These are phyloP conservation scores for Teunomyces tritomae DNA, from an alignment of 805 yeast species.

Conservation along the genomic window DNA sequence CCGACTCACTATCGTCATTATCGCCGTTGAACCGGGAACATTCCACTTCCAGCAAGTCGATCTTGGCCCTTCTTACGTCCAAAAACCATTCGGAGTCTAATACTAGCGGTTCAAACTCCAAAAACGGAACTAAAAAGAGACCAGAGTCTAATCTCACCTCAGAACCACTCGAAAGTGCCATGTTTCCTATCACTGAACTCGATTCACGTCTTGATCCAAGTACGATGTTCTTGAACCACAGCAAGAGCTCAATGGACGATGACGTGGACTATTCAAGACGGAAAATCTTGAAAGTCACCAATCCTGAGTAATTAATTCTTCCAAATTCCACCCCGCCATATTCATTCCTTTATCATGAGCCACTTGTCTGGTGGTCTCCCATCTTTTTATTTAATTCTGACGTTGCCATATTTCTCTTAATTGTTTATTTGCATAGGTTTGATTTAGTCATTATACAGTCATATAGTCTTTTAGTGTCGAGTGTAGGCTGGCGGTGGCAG, in stretches of 20 bases:
- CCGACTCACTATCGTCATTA: slow-evolving; percentile 7
- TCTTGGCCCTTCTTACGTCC: slow-evolving; percentile 24
- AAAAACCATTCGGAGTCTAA: slow-evolving; percentile 8
- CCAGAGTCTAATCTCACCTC: slow-evolving; percentile 4
- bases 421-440: neutral
- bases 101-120: slow-evolving; percentile 8
- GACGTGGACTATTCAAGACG: slow-evolving; percentile 56
- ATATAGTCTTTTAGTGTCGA: neutral
- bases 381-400: neutral
- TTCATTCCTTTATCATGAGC: neutral
- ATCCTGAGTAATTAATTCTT: slow-evolving; percentile 21
- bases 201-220: slow-evolving; percentile 64
- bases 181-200: slow-evolving; percentile 19
- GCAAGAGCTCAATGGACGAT: slow-evolving; percentile 48
- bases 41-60: slow-evolving; percentile 30
- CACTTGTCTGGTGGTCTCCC: neutral
- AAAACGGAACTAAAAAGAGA: slow-evolving; percentile 9
- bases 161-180: slow-evolving; percentile 9
- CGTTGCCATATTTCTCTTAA: neutral
- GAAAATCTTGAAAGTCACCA: slow-evolving; percentile 51
- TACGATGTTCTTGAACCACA: slow-evolving; percentile 43
- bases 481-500: slow-evolving; percentile 2
- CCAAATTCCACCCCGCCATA: neutral
- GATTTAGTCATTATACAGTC: slow-evolving; percentile 1
- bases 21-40: slow-evolving; percentile 26